Percentiles rank a stretch among this genome's conserved stretches.
Evolutionary conservation across 495 filamentous ascomycete genomes (phyloP).

Genomic region (Lasiosphaeria ovina): DNA sequence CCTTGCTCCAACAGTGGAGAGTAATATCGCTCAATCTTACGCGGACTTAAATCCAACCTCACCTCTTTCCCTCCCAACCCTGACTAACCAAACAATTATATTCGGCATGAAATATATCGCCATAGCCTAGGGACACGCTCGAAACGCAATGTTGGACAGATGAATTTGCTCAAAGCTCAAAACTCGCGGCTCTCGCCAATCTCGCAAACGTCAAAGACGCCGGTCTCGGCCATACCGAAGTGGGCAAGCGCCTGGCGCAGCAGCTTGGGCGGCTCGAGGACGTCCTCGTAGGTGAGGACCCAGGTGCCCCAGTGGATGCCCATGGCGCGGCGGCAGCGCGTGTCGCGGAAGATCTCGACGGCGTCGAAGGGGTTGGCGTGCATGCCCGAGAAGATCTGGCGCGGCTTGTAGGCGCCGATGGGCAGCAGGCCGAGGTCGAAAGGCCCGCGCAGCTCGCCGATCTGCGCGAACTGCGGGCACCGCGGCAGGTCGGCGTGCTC

Average conservation of each 20-base stretch:
- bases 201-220: slow-evolving; percentile 83
- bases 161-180: slow-evolving; percentile 22
- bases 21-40: neutral
- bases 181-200: slow-evolving; percentile 86
- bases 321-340: slow-evolving; percentile 76
- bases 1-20: neutral
- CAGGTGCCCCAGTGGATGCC: slow-evolving; percentile 95
- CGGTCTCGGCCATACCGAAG: slow-evolving; percentile 67
- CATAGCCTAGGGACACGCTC: no score
- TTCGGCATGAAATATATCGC: neutral
- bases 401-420: slow-evolving; percentile 87
- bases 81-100: neutral
- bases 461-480: slow-evolving; percentile 85
- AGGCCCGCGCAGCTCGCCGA: slow-evolving; percentile 76
- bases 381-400: slow-evolving; percentile 71
- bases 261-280: slow-evolving; percentile 76
- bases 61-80: neutral
- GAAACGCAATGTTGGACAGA: no score
- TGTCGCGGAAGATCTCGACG: slow-evolving; percentile 89
- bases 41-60: neutral
- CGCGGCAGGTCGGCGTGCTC: slow-evolving; percentile 65
- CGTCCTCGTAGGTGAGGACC: slow-evolving; percentile 83
- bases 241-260: slow-evolving; percentile 72
- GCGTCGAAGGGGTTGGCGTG: slow-evolving; percentile 88
- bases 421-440: slow-evolving; percentile 95